Percentiles rank a stretch among this genome's conserved stretches.
These are phyloP conservation scores for Onygenales sp. DNA, from an alignment of 2,329 filamentous ascomycete genomes.

Conservation along the genomic window DNA sequence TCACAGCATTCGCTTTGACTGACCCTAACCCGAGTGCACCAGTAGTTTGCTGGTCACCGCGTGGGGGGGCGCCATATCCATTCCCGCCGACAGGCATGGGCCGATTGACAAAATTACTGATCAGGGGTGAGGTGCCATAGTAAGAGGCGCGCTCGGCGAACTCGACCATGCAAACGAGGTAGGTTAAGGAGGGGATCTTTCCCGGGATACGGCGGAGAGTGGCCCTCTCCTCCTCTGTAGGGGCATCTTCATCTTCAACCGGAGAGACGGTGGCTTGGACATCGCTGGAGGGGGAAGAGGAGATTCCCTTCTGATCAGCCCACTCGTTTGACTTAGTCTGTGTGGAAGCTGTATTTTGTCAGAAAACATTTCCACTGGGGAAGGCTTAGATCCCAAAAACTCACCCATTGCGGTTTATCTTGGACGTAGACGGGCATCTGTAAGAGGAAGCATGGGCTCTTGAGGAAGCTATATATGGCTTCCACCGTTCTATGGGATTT, in stretches of 20 bases:
- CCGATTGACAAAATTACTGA: constrained; percentile 55
- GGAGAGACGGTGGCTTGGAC: not conserved
- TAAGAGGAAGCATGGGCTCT: too few relatives aligned
- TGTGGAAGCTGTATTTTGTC: not conserved
- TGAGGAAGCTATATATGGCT: too few relatives aligned
- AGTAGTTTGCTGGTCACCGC: constrained; percentile 35
- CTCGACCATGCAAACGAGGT: constrained; percentile 49
- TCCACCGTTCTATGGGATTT: too few relatives aligned
- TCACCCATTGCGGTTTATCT: not conserved
- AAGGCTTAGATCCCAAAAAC: not conserved
- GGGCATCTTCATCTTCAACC: constrained; percentile 12
- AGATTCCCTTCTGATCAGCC: not conserved
- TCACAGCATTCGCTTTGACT: constrained; percentile 42
- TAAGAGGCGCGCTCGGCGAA: constrained; percentile 54
- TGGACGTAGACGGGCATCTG: too few relatives aligned
- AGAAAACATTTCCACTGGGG: not conserved
- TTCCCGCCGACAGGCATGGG: constrained; percentile 40
- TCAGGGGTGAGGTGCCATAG: constrained; percentile 47
- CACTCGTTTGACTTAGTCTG: not conserved
- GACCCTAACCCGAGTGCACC: constrained; percentile 52
- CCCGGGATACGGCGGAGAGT: constrained; percentile 43
- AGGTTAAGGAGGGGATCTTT: constrained; percentile 43
- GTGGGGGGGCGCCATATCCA: constrained; percentile 27
- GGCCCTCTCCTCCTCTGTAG: constrained; percentile 38
- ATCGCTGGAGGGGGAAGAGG: not conserved